Conservation (phyloP, 2,329 filamentous ascomycete genomes). For the Aspergillus ustus region DNA sequence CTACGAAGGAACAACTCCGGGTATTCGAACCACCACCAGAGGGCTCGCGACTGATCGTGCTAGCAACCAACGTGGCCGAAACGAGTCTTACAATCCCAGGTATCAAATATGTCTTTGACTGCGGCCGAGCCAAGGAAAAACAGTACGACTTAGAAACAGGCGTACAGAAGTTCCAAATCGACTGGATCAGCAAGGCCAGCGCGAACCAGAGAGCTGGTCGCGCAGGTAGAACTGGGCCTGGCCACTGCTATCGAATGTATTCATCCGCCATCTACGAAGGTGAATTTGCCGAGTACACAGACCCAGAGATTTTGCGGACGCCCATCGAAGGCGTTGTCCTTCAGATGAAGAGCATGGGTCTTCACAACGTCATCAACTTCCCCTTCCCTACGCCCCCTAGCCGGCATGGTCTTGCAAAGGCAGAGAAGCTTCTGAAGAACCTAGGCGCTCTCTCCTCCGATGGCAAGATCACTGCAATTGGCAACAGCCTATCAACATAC, state of each 20-base stretch:
- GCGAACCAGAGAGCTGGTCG: slow-evolving; percentile 89
- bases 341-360: slow-evolving; percentile 92
- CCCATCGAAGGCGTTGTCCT: slow-evolving; percentile 92
- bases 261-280: slow-evolving; percentile 90
- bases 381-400: slow-evolving; percentile 93
- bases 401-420: slow-evolving; percentile 73
- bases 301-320: slow-evolving; percentile 87
- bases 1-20: slow-evolving; percentile 85
- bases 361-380: slow-evolving; percentile 89
- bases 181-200: slow-evolving; percentile 97
- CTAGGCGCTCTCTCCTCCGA: slow-evolving; percentile 75
- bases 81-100: slow-evolving; percentile 96
- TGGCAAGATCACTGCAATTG: slow-evolving; percentile 78
- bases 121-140: slow-evolving; percentile 88
- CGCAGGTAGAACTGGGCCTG: slow-evolving; percentile 92
- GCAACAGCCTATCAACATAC: slow-evolving; percentile 82
- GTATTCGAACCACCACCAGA: slow-evolving; percentile 88
- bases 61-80: slow-evolving; percentile 96
- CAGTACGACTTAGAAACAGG: slow-evolving; percentile 86
- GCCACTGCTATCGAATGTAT: slow-evolving; percentile 93
- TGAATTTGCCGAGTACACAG: slow-evolving; percentile 82
- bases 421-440: slow-evolving; percentile 84
- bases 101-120: slow-evolving; percentile 94
- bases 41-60: slow-evolving; percentile 79
- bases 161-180: slow-evolving; percentile 92